Base-by-base conservation (phyloP, 1,284 basidiomycete genomes). In the Testicularia cyperi region DNA sequence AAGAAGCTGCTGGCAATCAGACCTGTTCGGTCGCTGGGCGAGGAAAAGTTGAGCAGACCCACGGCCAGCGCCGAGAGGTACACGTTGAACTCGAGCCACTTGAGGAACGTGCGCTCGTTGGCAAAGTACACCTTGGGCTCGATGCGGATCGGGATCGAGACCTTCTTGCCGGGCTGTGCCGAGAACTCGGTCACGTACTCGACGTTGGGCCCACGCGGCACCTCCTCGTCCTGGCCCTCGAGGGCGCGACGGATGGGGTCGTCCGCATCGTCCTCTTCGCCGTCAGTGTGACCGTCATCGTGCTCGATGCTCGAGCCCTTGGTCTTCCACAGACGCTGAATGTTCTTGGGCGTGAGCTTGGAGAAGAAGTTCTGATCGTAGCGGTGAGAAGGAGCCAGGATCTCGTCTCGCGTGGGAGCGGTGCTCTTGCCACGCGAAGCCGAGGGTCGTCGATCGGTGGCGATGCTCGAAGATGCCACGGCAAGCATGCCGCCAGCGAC, bases 61-160 rank as follows among this genome's bases (percentile, higher is more conserved):
- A 77, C 73, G 7, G 78, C 78, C 10, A 76, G 65, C 12, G 74
- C 72, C 4, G 66, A 68, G 21, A 76, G 52, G 43, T 74, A 65
- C 51, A 97, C 88, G 1, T 88, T 85, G 69, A 90, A 92, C 75
- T 92, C 87, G 36, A 95, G 81, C 94, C 94, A 98, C 53, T 78
- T 72, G 56, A 67, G 41, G 38, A 66, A 65, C n/a, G 90, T 92
- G 48, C 91, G 82, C 78, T 96, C 94, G 34, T 89, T 88, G 3
- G 94, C 94, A 77, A 97, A 98, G 75, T 95, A 95, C 6, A 95
- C 92, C 79, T 98, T 98, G 26, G 94, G 94, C 79, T 98, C 94
- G 45, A 98, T 84, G 39, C 94, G 84, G 24, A 98, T 86, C 25
- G 94, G 92, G 1, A 98, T 84, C 1, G 90, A 84, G 49, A 98